These are phyloP conservation scores for Penicillium bovifimosum DNA, from an alignment of 495 filamentous ascomycete genomes.

Conservation along the genomic window DNA sequence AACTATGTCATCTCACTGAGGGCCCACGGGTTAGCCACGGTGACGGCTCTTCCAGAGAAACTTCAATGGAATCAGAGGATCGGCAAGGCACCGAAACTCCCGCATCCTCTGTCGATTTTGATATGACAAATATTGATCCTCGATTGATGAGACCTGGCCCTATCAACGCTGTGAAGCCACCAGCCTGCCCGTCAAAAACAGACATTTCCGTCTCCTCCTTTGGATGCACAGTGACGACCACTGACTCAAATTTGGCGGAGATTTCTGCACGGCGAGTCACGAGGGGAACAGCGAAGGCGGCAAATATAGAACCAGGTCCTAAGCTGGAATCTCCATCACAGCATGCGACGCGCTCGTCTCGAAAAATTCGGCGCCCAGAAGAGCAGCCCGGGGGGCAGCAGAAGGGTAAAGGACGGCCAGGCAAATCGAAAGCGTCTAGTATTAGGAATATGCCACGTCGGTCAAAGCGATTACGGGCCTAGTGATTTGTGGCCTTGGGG, in stretches of 20 bases:
- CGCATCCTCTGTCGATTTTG: too few species aligned
- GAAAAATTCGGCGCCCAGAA: not conserved
- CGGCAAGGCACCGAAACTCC: too few species aligned
- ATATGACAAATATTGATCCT: too few species aligned
- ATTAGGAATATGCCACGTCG: constrained; percentile 1
- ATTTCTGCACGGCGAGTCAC: constrained; percentile 10
- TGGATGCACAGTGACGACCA: too few species aligned
- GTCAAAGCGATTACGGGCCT: constrained; percentile 8
- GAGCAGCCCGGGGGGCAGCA: not conserved
- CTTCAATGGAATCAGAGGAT: too few species aligned
- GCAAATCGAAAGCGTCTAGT: constrained; percentile 4
- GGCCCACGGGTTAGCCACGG: not conserved
- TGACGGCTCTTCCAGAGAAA: too few species aligned
- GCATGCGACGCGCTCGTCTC: constrained; percentile 12
- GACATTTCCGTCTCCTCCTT: too few species aligned
- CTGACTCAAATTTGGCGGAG: constrained; percentile 3
- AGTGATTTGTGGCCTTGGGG: not conserved
- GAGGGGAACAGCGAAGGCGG: constrained; percentile 13
- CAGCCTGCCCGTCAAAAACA: too few species aligned
- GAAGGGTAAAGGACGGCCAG: constrained; percentile 1
- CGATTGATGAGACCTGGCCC: too few species aligned
- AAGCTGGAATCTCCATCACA: constrained; percentile 3
- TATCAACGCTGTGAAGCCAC: too few species aligned
- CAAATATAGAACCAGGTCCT: constrained; percentile 7
- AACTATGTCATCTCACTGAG: constrained; percentile 16